A percentile compares a stretch with the other conserved stretches of the same genome.
These are phyloP conservation scores for Coemansia furcata DNA, from an alignment of 192 early-diverging fungal species.

Conservation along the genomic window DNA sequence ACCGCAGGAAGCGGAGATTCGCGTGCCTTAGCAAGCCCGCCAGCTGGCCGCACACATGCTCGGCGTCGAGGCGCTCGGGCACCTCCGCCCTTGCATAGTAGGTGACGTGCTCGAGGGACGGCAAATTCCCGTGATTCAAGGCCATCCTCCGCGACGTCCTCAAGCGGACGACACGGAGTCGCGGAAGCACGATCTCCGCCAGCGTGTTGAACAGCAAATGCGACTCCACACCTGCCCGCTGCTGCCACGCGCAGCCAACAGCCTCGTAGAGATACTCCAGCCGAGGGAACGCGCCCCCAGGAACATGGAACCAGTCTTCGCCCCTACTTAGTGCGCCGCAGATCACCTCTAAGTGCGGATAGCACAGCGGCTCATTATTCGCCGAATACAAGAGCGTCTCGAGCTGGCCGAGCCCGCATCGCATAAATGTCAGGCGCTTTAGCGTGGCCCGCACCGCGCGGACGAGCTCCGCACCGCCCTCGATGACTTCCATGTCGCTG, in stretches of 20 bases:
- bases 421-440: slow-evolving; percentile 4
- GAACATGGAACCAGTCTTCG: neutral
- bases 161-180: neutral
- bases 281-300: slow-evolving; percentile 10
- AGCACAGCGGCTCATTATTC: neutral
- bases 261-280: slow-evolving; percentile 16
- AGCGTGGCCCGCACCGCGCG: neutral
- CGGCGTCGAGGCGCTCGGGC: neutral
- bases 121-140: slow-evolving; percentile 1
- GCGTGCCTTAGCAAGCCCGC: neutral
- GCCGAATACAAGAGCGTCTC: neutral
- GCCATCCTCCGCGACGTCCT: slow-evolving; percentile 7
- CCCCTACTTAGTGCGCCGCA: slow-evolving; percentile 14
- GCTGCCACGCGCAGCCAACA: slow-evolving; percentile 7
- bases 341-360: slow-evolving; percentile 4
- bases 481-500: slow-evolving; percentile 6
- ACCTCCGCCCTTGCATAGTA: slow-evolving; percentile 6
- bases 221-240: slow-evolving; percentile 6
- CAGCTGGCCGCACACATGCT: slow-evolving; percentile 8
- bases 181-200: neutral
- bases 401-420: slow-evolving; percentile 1
- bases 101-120: neutral
- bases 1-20: neutral
- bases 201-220: slow-evolving; percentile 24
- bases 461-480: neutral